These are phyloP conservation scores for Lycium barbarum DNA, from an alignment of 257 asterid genomes.

Conservation along the genomic window DNA sequence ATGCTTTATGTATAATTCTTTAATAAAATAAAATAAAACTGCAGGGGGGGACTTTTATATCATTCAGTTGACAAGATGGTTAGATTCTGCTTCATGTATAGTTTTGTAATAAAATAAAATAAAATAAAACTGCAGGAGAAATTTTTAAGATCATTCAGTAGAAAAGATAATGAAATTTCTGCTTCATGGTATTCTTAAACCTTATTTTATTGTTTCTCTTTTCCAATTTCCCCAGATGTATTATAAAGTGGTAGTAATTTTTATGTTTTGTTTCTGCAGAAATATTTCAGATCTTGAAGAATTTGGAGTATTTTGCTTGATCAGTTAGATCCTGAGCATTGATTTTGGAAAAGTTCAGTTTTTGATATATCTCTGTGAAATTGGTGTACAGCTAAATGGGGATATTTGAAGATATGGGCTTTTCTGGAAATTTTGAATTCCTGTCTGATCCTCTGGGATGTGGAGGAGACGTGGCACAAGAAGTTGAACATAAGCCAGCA, in stretches of 20 bases:
- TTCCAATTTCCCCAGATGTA: background rate
- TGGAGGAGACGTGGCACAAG: slow-evolving; percentile 42
- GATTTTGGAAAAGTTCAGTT: background rate
- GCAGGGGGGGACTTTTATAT: background rate
- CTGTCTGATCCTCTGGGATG: slow-evolving; percentile 41
- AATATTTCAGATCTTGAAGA: background rate
- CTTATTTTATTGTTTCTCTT: background rate
- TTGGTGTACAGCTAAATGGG: slow-evolving; percentile 43
- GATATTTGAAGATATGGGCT: slow-evolving; percentile 59
- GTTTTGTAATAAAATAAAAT: background rate
- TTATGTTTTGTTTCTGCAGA: slow-evolving; percentile 24
- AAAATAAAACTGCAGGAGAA: background rate
- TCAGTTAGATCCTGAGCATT: background rate
- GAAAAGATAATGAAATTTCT: background rate
- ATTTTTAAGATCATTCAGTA: background rate
- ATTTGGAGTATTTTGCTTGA: background rate
- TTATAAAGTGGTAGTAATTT: background rate
- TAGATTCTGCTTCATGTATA: background rate
- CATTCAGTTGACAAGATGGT: background rate
- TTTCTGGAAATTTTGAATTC: slow-evolving; percentile 54
- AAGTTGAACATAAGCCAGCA: slow-evolving; percentile 35
- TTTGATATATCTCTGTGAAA: background rate
- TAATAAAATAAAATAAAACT: background rate
- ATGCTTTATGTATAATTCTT: background rate
- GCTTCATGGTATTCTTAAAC: background rate